These are phyloP conservation scores for Croton setiger DNA, from an alignment of 441 rosid genomes.

Conservation along the genomic window DNA sequence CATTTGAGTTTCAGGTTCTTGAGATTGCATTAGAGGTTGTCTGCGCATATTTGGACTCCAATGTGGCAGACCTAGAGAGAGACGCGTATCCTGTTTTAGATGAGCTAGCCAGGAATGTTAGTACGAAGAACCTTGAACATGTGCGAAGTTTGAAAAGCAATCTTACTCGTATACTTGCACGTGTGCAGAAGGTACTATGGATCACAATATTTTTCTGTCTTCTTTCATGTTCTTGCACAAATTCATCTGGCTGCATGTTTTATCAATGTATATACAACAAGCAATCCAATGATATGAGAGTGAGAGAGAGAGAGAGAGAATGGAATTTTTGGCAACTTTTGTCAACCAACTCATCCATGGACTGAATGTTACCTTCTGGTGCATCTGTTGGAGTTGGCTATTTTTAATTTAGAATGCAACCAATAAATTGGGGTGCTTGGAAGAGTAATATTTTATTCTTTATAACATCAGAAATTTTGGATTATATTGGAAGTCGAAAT, in stretches of 20 bases:
- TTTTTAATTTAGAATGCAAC: no score
- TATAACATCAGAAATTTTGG: not conserved
- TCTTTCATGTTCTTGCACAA: not conserved
- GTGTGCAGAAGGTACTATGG: conserved; percentile 75
- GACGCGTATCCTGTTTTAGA: conserved; percentile 92
- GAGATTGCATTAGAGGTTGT: conserved; percentile 92
- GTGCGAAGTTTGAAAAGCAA: conserved; percentile 89
- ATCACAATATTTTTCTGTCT: conserved; percentile 1
- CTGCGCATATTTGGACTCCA: conserved; percentile 61
- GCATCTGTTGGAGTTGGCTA: no score
- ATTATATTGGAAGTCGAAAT: not conserved
- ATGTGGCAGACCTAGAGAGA: conserved; percentile 70
- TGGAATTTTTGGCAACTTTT: not conserved
- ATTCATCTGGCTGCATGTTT: not conserved
- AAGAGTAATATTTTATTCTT: not conserved
- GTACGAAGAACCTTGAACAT: conserved; percentile 89
- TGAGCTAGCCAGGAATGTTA: conserved; percentile 88
- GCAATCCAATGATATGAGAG: not conserved
- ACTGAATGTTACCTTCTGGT: not conserved
- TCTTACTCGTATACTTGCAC: conserved; percentile 89
- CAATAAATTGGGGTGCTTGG: not conserved
- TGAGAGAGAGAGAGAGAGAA: not conserved
- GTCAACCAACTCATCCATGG: not conserved
- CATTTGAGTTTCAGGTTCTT: conserved; percentile 93
- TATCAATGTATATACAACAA: no score